Conservation (phyloP, 371 early-diverging fungal species). For the Saksenaea oblongispora region DNA sequence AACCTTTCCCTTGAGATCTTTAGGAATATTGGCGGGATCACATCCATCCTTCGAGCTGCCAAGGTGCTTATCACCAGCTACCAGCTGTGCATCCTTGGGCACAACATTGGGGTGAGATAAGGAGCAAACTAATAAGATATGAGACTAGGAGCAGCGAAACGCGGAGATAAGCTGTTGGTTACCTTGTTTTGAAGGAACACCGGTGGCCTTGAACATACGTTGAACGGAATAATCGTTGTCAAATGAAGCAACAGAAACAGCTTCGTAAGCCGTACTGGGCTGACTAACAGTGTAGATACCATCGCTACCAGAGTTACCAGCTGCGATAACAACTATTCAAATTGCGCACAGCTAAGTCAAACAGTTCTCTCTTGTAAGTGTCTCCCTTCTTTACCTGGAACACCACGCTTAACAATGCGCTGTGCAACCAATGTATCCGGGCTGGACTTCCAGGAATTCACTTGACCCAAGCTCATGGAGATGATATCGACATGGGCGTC, state of each 20-base stretch:
- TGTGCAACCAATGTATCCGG: conserved; percentile 39
- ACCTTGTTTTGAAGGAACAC: conserved; percentile 12
- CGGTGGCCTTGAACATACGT: conserved; percentile 19
- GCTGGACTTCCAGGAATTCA: conserved; percentile 48
- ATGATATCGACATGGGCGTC: conserved; percentile 60
- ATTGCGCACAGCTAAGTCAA: background rate
- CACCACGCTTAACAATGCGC: conserved; percentile 32
- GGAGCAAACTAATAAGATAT: conserved; percentile 24
- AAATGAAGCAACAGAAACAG: conserved; percentile 63
- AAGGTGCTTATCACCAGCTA: conserved; percentile 13
- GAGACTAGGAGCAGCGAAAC: background rate
- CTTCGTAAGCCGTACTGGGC: conserved; percentile 54
- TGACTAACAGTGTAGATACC: conserved; percentile 52
- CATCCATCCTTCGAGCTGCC: conserved; percentile 22
- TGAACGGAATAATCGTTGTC: conserved; percentile 37
- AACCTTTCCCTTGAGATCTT: conserved; percentile 42
- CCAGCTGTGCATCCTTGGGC: background rate
- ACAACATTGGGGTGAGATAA: background rate
- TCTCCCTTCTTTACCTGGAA: conserved; percentile 21
- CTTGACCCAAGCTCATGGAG: conserved; percentile 70
- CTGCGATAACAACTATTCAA: conserved; percentile 57
- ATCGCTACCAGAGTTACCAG: conserved; percentile 58
- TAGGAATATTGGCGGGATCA: conserved; percentile 14
- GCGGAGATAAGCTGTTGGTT: background rate
- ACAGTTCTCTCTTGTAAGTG: background rate